Evolutionary conservation across 225 moss, liverwort and hornwort genomes (phyloP), one percentile per base, ranked within the genome.

Genomic region (Rhytidiadelphus loreus): DNA sequence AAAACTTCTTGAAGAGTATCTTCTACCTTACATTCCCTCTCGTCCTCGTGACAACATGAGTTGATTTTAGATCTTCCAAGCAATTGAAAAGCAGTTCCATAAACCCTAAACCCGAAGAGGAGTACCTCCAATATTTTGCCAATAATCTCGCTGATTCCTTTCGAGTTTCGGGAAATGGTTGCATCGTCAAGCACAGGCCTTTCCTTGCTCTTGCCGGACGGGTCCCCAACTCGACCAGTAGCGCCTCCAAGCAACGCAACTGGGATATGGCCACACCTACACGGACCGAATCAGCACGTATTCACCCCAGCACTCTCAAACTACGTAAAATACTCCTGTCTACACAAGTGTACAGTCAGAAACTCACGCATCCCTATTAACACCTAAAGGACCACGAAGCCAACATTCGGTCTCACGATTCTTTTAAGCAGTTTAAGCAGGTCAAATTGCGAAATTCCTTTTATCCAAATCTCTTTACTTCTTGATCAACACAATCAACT

Each of bases 161-260:
- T 88, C 44, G 92, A 88, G 84, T 98, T 98, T 85, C 89, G 89
- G 50, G 88, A 82, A 72, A 98, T 93, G 14, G 92, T 91, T 86
- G 93, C 95, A 13, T 97, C 96, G 66, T 94, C 94, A 88, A 98
- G 90, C 53, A 94, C 92, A 39, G 98, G 97, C 39, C 96, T 91
- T 88, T 98, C 98, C 53, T 89, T 88, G 72, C 97, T 96, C 93
- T 98, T 97, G 22, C 98, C 98, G 1, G 98, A 97, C 15, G 97
- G 98, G 65, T 98, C 97, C 53, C 97, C 97, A 56, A 98, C 94
- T 89, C 96, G 93, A 57, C 88, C 96, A 66, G 98, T 98, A 68
- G 98, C 98, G 60, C 96, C 97, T 86, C 98, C 98, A 32, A 98
- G 91, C 90, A 98, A 86, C 69, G 96, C 98, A 89, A 98, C 97